Evolutionary conservation across 805 yeast species (phyloP), one percentile per base, ranked within the genome.

Genomic region (Hagleromyces aurorensis): DNA sequence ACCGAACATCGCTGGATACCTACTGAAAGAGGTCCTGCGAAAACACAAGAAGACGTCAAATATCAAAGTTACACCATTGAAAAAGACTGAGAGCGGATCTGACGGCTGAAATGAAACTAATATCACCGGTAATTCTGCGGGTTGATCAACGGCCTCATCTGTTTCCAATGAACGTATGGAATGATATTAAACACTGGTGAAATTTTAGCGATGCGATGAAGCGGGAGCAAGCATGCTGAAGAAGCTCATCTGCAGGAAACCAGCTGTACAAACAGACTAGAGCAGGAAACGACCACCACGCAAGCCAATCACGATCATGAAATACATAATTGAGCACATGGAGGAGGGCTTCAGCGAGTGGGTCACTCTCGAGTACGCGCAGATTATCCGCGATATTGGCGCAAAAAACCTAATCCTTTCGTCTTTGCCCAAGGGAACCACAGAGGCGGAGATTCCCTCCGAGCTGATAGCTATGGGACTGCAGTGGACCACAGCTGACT

Each of bases 241-340:
- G n/a, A n/a, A n/a, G n/a, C n/a, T n/a, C n/a, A n/a, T n/a, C n/a
- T n/a, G n/a, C n/a, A n/a, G n/a, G n/a, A n/a, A n/a, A n/a, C n/a
- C n/a, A n/a, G n/a, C n/a, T n/a, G n/a, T n/a, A n/a, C n/a, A n/a
- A n/a, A n/a, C n/a, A n/a, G n/a, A n/a, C n/a, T n/a, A n/a, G n/a
- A n/a, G n/a, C n/a, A n/a, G n/a, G n/a, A n/a, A n/a, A n/a, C n/a
- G n/a, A n/a, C n/a, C n/a, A n/a, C n/a, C n/a, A n/a, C n/a, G n/a
- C n/a, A n/a, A n/a, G n/a, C n/a, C n/a, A n/a, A n/a, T n/a, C 13
- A 20, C 18, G 13, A 29, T 13, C 16, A 83, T 83, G 94, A 85
- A 84, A 59, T 89, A 86, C 66, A 74, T 91, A 30, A 86, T 89
- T 30, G 98, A 89, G 58, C 98, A 89, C 54, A 89, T 89, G 96